Evolutionary conservation across 768 basidiomycete genomes (phyloP).

Genomic region (Lactarius indigo): DNA sequence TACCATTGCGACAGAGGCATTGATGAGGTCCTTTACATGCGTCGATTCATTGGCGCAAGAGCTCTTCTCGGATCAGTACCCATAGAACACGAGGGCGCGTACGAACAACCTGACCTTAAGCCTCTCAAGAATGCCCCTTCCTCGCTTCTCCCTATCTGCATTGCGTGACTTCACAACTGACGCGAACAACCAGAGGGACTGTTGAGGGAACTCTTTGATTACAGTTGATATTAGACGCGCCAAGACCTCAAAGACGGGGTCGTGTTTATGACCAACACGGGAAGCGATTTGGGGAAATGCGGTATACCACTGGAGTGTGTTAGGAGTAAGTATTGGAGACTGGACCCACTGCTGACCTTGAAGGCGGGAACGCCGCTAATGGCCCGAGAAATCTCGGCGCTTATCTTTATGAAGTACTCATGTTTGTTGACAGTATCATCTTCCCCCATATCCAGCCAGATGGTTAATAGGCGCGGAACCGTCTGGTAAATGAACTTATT

Average conservation of each 20-base stretch:
- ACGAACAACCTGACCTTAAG: constrained; percentile 46
- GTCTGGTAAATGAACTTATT: constrained; percentile 97
- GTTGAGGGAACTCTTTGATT: constrained; percentile 80
- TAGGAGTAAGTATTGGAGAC: neutral
- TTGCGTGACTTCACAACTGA: constrained; percentile 86
- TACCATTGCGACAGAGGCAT: constrained; percentile 57
- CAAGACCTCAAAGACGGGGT: constrained; percentile 56
- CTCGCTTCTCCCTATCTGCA: constrained; percentile 53
- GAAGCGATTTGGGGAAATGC: constrained; percentile 98
- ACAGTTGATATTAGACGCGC: constrained; percentile 66
- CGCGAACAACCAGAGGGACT: constrained; percentile 90
- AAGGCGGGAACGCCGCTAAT: constrained; percentile 67
- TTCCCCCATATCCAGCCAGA: constrained; percentile 94
- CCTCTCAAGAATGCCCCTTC: constrained; percentile 50
- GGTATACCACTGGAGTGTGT: constrained; percentile 74
- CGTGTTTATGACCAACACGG: constrained; percentile 74
- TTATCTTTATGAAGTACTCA: constrained; percentile 53
- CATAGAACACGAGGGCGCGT: neutral
- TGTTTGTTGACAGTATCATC: constrained; percentile 32
- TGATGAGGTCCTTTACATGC: constrained; percentile 40
- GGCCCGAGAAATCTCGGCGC: constrained; percentile 49
- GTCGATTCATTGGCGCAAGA: constrained; percentile 47
- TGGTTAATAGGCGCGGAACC: constrained; percentile 86
- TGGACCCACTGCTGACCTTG: constrained; percentile 51
- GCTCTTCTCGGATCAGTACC: constrained; percentile 35